These are phyloP conservation scores for Cercospora zeina DNA, from an alignment of 2,329 filamentous ascomycete genomes.

Conservation along the genomic window DNA sequence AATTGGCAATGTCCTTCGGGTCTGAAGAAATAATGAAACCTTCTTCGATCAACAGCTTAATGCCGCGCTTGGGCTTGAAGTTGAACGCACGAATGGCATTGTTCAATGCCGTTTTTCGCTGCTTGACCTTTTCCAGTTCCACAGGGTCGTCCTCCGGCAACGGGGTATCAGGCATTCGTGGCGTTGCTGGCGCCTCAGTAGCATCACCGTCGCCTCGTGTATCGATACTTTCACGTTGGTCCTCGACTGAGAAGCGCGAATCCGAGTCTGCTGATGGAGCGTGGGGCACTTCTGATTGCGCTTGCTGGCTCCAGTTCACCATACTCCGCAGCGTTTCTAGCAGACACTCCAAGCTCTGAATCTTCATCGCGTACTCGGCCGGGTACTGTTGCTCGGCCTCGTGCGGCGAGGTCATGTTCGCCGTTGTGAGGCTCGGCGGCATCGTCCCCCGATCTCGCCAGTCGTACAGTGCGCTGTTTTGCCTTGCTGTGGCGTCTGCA, in stretches of 20 bases:
- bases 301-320: conserved; percentile 86
- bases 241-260: conserved; percentile 57
- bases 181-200: conserved; percentile 39
- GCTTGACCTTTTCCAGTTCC: conserved; percentile 92
- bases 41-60: conserved; percentile 79
- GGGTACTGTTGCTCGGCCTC: conserved; percentile 70
- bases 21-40: conserved; percentile 81
- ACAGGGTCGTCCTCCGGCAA: conserved; percentile 80
- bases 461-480: conserved; percentile 53
- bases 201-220: conserved; percentile 46
- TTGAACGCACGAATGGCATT: conserved; percentile 93
- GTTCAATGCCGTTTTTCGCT: conserved; percentile 84
- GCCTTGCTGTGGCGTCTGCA: conserved; percentile 70
- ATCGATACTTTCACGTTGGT: conserved; percentile 74
- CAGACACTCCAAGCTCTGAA: conserved; percentile 81
- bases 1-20: conserved; percentile 79
- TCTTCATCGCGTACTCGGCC: conserved; percentile 87
- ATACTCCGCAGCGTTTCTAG: conserved; percentile 87
- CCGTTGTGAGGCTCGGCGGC: conserved; percentile 80
- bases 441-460: conserved; percentile 86
- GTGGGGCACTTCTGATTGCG: conserved; percentile 52
- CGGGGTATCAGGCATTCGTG: conserved; percentile 45
- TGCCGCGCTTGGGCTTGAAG: conserved; percentile 92
- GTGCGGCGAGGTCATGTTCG: conserved; percentile 60
- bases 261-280: conserved; percentile 45